Evolutionary conservation across 345 rosid species (phyloP), one percentile per base, ranked within the genome.

Genomic region (Lumnitzera littorea): DNA sequence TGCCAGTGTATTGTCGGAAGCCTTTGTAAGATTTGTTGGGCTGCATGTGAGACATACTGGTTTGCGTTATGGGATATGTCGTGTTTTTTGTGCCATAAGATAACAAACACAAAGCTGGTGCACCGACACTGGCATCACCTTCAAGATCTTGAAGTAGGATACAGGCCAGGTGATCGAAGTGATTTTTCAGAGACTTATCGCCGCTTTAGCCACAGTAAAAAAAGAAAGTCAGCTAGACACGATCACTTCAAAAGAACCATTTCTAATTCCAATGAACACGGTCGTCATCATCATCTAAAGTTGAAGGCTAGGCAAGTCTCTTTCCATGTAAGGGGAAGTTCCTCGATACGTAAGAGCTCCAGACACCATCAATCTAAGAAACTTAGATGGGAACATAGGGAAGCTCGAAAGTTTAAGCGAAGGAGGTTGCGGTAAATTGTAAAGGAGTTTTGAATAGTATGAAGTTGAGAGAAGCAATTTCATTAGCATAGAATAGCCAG

Each of bases 1-100:
- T 87, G 80, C 74, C 88, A 82, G 51, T 82, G 92, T 79, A 58
- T 81, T 15, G 73, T 63, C 41, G 81, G 69, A 78, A 81, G 88
- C 82, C 75, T 91, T 13, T 82, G 89, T 60, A 85, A 80, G 63
- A 82, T 88, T 80, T 80, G 84, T 14, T 90, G 84, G 77, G 79
- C 79, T 16, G 82, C 74, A 6, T 88, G 88, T 46, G 76, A 73
- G 14, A 62, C 78, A 0, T 85, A 84, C 67, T 91, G 90, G 80
- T 67, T 20, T 13, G 79, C 84, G 2, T 24, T 85, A 11, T 65
- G 74, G 53, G 83, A 80, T 43, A 66, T 76, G 29, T 52, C 75
- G 12, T 70, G 82, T 68, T 80, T 77, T 61, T 60, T 80, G 55
- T 87, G 91, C 73, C 78, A 66, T 62, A 78, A 62, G 72, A 56